Base-by-base conservation (phyloP, 768 basidiomycete genomes). In the Leccinum boreale region DNA sequence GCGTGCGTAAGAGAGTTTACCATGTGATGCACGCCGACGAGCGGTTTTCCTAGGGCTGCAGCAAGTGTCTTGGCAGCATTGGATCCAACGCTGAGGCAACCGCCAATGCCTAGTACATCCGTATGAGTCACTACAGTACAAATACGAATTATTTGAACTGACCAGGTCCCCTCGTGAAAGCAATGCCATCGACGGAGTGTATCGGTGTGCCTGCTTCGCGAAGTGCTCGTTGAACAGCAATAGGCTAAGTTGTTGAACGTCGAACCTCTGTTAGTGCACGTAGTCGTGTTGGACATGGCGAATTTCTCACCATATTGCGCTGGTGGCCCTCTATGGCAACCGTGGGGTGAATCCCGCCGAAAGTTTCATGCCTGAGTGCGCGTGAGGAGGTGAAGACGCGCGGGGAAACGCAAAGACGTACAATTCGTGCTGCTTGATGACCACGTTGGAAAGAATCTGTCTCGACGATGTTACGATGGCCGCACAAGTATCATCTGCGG, bases 1-100 rank as follows among this genome's bases (percentile, higher is more conserved):
- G 15, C 8, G 42, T n/a, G 26, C 35, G 11, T 21, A 33, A 1
- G 29, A 28, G 44, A 67, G 77, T 49, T 49, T 36, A 93, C 94
- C 95, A 98, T 98, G 66, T 98, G 95, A 73, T 98, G 92, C 6
- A 97, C 91, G 3, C 94, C 94, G 3, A 96, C 82, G 4, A 96
- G 58, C 0, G 94, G 94, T 65, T 93, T 90, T 44, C 81, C 78
- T 12, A 84, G 76, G 0, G 85, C 86, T 0, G 92, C 88, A 1
- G 94, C 93, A 3, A 98, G 76, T 0, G 86, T 84, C 69, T 91
- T 92, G n/a, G 93, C 92, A 6, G 92, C 86, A 58, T 90, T 90
- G 10, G 85, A 83, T 46, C 85, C 85, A 3, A 93, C 88, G 24
- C 82, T 82, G 12, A 98, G 79, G 70, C 92, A 94, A 2, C 90